Evolutionary conservation across 768 basidiomycete genomes (phyloP).

Genomic region (Antrodiella citrinella): DNA sequence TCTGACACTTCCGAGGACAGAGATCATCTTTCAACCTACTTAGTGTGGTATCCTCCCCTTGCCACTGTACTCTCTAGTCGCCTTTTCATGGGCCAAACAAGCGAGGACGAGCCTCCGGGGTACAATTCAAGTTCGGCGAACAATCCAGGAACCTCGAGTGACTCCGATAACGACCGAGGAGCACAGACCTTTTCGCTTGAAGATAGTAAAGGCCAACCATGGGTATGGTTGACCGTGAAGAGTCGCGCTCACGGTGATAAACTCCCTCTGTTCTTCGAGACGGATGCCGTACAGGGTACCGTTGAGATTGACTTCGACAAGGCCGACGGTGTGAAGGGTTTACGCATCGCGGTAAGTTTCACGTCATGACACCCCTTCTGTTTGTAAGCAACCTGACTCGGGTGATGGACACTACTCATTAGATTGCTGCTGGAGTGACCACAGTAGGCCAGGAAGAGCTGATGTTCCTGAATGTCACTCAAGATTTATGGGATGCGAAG

Average conservation of each 20-base stretch:
- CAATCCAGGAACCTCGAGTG: too few relatives aligned
- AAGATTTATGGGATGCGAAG: constrained; percentile 35
- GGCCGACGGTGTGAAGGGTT: constrained; percentile 38
- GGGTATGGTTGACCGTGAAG: constrained; percentile 38
- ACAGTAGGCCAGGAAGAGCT: constrained; percentile 49
- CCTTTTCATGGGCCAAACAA: too few relatives aligned
- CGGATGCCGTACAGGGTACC: constrained; percentile 40
- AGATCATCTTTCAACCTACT: too few relatives aligned
- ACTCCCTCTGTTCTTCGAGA: constrained; percentile 39
- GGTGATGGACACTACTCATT: too few relatives aligned
- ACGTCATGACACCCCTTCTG: too few relatives aligned
- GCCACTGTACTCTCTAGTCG: too few relatives aligned
- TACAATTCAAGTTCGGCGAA: too few relatives aligned
- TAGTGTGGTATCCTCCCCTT: too few relatives aligned
- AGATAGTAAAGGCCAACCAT: constrained; percentile 34
- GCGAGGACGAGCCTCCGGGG: too few relatives aligned
- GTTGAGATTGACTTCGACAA: constrained; percentile 45
- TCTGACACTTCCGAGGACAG: too few relatives aligned
- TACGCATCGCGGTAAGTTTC: constrained; percentile 39
- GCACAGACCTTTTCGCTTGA: constrained; percentile 37
- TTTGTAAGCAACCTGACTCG: too few relatives aligned
- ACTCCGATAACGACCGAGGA: background rate
- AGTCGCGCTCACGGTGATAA: constrained; percentile 32
- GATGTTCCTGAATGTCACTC: constrained; percentile 35
- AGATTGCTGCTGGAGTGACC: constrained; percentile 43